Evolutionary conservation across 2,329 filamentous ascomycete species (phyloP).

Genomic region (Pseudogymnoascus verrucosus): DNA sequence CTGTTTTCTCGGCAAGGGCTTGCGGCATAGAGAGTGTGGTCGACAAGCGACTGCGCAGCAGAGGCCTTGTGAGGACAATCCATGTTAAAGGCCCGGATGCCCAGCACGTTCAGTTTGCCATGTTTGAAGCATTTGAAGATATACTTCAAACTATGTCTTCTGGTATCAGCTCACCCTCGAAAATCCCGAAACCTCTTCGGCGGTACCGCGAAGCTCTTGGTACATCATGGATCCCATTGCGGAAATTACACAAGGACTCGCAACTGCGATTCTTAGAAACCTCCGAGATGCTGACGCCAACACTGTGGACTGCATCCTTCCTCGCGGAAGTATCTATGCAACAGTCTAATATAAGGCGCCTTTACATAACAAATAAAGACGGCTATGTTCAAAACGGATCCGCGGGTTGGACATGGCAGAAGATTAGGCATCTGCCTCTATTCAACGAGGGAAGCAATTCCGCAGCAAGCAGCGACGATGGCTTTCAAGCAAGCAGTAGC

Average conservation of each 20-base stretch:
- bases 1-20: conserved; percentile 53
- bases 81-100: conserved; percentile 56
- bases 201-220: conserved; percentile 43
- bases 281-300: conserved; percentile 64
- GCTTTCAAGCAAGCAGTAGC: conserved; percentile 33
- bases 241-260: conserved; percentile 68
- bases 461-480: conserved; percentile 30
- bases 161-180: conserved; percentile 11
- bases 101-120: conserved; percentile 56
- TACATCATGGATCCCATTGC: conserved; percentile 65
- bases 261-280: conserved; percentile 62
- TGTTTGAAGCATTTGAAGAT: conserved; percentile 54
- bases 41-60: conserved; percentile 65
- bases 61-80: conserved; percentile 61
- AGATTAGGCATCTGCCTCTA: conserved; percentile 53
- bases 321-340: conserved; percentile 67
- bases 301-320: conserved; percentile 64
- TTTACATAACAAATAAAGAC: conserved; percentile 69
- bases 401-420: conserved; percentile 62
- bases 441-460: conserved; percentile 23
- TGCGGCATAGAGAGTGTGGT: conserved; percentile 55
- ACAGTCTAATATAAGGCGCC: conserved; percentile 50
- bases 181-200: conserved; percentile 17
- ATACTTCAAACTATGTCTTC: conserved; percentile 37
- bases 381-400: conserved; percentile 63